These are phyloP conservation scores for Tetrahymena thermophila DNA, from an alignment of 73 alveolate species.

Conservation along the genomic window DNA sequence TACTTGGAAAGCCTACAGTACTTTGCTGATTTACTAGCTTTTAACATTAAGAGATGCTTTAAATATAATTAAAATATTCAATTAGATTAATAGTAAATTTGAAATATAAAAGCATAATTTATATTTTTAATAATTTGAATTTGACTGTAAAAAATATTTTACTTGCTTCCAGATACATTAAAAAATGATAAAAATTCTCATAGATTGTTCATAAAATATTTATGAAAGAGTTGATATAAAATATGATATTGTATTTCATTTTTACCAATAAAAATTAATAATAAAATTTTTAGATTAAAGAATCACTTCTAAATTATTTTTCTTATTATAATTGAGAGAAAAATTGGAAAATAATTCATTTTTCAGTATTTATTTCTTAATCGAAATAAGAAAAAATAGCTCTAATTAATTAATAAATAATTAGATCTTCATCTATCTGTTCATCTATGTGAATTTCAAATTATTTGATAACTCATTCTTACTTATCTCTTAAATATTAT, in stretches of 20 bases:
- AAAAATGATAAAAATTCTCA: too few species aligned
- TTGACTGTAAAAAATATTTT: too few species aligned
- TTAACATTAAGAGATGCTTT: background rate
- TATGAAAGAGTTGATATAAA: too few species aligned
- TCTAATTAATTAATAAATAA: too few species aligned
- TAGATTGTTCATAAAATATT: background rate
- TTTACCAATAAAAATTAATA: background rate
- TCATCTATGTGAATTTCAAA: too few species aligned
- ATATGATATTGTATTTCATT: too few species aligned
- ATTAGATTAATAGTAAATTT: background rate
- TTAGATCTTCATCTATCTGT: too few species aligned
- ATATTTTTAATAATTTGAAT: too few species aligned
- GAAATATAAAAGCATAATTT: background rate
- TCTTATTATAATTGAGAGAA: background rate
- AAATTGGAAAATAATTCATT: background rate
- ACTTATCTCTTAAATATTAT: too few species aligned
- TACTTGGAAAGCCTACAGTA: background rate
- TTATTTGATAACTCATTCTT: too few species aligned
- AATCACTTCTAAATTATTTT: background rate
- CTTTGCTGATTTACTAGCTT: background rate
- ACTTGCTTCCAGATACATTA: background rate
- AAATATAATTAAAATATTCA: background rate
- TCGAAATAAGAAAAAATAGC: too few species aligned
- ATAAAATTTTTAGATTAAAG: background rate
- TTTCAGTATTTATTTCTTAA: too few species aligned